These are phyloP conservation scores for Achaetomiella virescens DNA, from an alignment of 495 filamentous ascomycete genomes.

Conservation along the genomic window DNA sequence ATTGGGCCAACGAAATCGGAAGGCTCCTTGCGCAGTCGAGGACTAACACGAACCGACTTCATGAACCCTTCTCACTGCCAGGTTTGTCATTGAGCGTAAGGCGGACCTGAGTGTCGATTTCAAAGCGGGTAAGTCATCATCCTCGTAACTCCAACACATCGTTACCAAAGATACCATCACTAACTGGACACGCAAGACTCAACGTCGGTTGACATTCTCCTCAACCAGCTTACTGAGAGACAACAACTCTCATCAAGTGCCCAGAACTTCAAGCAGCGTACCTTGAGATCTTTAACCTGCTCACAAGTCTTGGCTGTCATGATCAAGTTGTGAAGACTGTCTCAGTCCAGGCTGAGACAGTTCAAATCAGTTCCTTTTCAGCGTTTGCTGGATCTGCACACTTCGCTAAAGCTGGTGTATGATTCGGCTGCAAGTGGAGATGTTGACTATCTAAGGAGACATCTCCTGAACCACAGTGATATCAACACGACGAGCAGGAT, in stretches of 20 bases:
- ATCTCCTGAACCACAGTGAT: constrained; percentile 16
- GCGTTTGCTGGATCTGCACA: constrained; percentile 24
- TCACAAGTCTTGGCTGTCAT: constrained; percentile 15
- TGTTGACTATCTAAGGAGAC: constrained; percentile 8
- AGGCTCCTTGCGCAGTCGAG: constrained; percentile 36
- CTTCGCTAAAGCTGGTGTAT: constrained; percentile 15
- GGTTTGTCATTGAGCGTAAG: constrained; percentile 47
- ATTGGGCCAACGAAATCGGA: constrained; percentile 46
- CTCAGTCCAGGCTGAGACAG: background rate
- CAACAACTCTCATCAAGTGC: constrained; percentile 20
- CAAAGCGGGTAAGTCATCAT: constrained; percentile 24
- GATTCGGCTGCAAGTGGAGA: constrained; percentile 15
- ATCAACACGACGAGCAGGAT: constrained; percentile 27
- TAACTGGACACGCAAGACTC: constrained; percentile 3
- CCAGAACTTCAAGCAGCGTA: constrained; percentile 36
- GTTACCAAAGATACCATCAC: background rate
- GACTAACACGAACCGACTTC: constrained; percentile 38
- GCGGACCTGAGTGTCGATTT: constrained; percentile 31
- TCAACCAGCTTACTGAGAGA: constrained; percentile 13
- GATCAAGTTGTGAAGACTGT: background rate
- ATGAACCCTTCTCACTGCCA: constrained; percentile 57
- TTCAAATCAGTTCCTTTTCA: background rate
- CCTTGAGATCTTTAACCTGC: constrained; percentile 36
- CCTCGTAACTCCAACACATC: too few species aligned
- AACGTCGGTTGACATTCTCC: constrained; percentile 2